Conservation (phyloP, 148 eudicot genomes). For the Arbutus unedo region DNA sequence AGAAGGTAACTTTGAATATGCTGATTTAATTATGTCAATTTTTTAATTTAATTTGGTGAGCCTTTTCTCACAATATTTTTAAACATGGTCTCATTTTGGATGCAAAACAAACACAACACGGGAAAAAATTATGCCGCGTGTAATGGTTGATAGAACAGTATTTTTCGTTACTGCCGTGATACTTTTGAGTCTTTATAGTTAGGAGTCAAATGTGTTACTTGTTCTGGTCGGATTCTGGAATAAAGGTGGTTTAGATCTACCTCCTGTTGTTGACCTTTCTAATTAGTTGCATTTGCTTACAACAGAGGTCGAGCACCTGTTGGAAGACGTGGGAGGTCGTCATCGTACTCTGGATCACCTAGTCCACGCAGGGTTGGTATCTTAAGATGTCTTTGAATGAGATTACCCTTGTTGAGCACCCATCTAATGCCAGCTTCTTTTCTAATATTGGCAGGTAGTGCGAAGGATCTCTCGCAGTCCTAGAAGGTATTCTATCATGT, state of each 20-base stretch:
- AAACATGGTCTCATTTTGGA: neutral
- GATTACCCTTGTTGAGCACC: neutral
- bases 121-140: too few species aligned
- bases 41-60: neutral
- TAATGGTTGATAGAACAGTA: too few species aligned
- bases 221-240: neutral
- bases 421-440: conserved; percentile 16
- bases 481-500: conserved; percentile 46
- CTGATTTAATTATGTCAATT: neutral
- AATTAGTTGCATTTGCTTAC: conserved; percentile 1
- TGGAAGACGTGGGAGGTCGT: conserved; percentile 69
- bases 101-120: neutral
- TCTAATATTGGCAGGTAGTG: conserved; percentile 41
- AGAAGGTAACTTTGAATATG: conserved; percentile 48
- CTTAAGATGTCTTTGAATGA: neutral
- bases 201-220: neutral
- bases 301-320: conserved; percentile 63
- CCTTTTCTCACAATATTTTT: neutral
- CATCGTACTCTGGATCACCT: conserved; percentile 69
- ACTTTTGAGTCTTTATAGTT: neutral
- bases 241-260: neutral
- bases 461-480: conserved; percentile 72
- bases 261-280: neutral
- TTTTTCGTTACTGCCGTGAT: neutral
- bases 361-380: conserved; percentile 74